Evolutionary conservation across 2,329 filamentous ascomycete species (phyloP).

Genomic region (Fusarium nodosum): DNA sequence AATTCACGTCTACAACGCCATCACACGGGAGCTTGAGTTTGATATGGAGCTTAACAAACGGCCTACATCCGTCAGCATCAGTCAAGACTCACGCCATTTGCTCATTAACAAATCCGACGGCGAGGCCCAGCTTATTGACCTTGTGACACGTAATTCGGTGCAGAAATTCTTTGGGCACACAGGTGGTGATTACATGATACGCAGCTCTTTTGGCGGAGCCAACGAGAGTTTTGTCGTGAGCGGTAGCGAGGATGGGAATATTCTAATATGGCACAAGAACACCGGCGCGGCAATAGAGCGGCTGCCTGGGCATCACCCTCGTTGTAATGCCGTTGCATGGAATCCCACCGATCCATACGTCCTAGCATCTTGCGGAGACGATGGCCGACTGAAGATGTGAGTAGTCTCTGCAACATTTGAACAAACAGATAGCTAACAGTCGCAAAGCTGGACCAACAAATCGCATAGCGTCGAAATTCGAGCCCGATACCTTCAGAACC

Average conservation of each 20-base stretch:
- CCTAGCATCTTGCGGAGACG: constrained; percentile 93
- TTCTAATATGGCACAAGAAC: constrained; percentile 93
- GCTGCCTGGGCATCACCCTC: constrained; percentile 78
- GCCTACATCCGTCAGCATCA: constrained; percentile 85
- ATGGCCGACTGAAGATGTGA: constrained; percentile 87
- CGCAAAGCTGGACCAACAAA: constrained; percentile 50
- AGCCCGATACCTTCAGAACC: constrained; percentile 36
- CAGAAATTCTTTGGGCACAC: constrained; percentile 81
- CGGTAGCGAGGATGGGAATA: constrained; percentile 83
- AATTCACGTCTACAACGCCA: constrained; percentile 85
- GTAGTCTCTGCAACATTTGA: constrained; percentile 52
- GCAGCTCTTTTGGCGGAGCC: constrained; percentile 87
- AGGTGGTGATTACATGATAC: constrained; percentile 83
- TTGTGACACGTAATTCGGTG: constrained; percentile 78
- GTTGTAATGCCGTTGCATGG: constrained; percentile 92
- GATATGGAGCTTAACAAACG: constrained; percentile 75
- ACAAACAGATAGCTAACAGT: not conserved
- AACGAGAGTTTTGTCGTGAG: constrained; percentile 92
- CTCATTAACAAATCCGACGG: constrained; percentile 86
- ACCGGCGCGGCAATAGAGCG: constrained; percentile 82
- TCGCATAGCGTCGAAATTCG: constrained; percentile 41
- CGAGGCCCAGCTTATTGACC: constrained; percentile 82
- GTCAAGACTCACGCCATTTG: constrained; percentile 82
- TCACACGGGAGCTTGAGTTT: constrained; percentile 80
- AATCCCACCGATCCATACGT: constrained; percentile 85